Percentiles rank a stretch among this genome's conserved stretches.
Conservation (phyloP, 257 asterid genomes). For the Thymus mandschuricus region DNA sequence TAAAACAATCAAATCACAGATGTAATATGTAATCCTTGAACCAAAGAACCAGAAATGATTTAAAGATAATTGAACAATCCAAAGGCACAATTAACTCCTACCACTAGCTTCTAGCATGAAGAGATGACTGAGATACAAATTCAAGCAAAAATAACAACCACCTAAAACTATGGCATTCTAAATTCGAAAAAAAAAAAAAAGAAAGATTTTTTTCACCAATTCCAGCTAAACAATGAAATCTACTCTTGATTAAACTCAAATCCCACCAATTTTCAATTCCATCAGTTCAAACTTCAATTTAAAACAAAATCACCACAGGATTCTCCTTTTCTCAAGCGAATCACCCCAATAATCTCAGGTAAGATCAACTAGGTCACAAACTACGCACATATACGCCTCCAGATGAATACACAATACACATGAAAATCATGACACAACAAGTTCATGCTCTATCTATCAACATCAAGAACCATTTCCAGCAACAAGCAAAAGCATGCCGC, state of each 20-base stretch:
- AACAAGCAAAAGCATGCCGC: constrained; percentile 19
- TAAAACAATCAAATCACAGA: background rate
- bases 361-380: constrained; percentile 19
- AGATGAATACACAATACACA: background rate
- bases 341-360: constrained; percentile 10
- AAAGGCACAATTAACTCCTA: constrained; percentile 1
- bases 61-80: background rate
- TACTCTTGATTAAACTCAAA: constrained; percentile 1
- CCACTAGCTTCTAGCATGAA: background rate
- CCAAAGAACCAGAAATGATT: background rate
- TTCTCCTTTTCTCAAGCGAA: background rate
- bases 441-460: background rate
- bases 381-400: background rate
- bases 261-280: constrained; percentile 6
- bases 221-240: background rate
- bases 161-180: background rate
- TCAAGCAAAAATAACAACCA: constrained; percentile 11
- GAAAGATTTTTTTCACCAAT: background rate
- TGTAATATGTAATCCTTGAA: background rate
- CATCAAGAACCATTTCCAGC: background rate
- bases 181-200: background rate
- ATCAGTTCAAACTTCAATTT: constrained; percentile 15
- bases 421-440: background rate
- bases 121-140: background rate
- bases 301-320: constrained; percentile 4